phyloP scores from a whole-genome alignment of 2,329 filamentous ascomycete species.

The Fusarium oligoseptatum region DNA sequence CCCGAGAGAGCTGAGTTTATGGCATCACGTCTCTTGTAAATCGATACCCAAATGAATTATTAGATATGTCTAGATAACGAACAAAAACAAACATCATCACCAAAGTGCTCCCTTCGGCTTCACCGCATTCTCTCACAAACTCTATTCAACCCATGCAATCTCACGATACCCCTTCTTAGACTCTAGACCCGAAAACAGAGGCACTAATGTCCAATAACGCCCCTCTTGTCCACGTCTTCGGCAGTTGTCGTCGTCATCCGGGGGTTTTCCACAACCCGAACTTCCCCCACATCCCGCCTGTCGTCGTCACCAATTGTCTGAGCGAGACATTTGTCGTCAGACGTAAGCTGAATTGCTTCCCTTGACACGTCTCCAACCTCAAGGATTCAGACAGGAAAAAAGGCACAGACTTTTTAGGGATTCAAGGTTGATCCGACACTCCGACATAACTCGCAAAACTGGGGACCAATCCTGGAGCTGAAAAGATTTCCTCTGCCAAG shows the following conservation, averaged over 20 bases:
- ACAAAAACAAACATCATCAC: not conserved
- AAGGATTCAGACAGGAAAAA: too few relatives aligned
- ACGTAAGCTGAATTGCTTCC: too few relatives aligned
- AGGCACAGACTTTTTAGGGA: not conserved
- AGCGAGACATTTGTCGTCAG: not conserved
- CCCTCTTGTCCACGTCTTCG: not conserved
- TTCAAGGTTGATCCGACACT: not conserved
- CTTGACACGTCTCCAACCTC: too few relatives aligned
- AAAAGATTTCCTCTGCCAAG: not conserved
- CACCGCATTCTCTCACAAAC: not conserved
- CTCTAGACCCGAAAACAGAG: not conserved
- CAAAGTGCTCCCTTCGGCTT: not conserved
- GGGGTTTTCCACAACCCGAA: not conserved
- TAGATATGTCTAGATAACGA: not conserved
- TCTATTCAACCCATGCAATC: not conserved
- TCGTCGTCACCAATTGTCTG: not conserved
- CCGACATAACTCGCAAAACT: not conserved
- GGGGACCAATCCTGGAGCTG: not conserved
- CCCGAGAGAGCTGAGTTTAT: not conserved
- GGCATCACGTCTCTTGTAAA: not conserved
- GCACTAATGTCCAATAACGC: not conserved
- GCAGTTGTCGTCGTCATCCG: constrained; percentile 2
- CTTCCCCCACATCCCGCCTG: not conserved
- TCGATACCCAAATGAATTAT: not conserved
- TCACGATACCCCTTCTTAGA: not conserved